Evolutionary conservation across 129 eudicot genomes (phyloP).

Genomic region (Kitagawia praeruptora): DNA sequence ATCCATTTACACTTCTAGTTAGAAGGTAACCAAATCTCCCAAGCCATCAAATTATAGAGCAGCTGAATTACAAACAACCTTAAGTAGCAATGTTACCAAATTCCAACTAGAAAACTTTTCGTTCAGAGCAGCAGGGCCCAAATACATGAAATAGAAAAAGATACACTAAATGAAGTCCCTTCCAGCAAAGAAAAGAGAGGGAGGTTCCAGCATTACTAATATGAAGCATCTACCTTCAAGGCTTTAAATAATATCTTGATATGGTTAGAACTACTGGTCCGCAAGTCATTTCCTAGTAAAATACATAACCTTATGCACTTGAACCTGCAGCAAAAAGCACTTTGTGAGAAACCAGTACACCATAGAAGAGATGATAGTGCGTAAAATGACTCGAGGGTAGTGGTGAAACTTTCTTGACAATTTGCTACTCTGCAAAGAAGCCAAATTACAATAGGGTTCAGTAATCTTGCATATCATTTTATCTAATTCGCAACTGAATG

Average conservation of each 20-base stretch:
- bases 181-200: not conserved
- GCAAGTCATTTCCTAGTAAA: slow-evolving; percentile 20
- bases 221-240: not conserved
- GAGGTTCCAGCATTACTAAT: not conserved
- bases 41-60: not conserved
- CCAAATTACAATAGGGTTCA: not conserved
- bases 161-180: not conserved
- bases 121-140: not conserved
- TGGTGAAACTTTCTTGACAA: not conserved
- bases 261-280: slow-evolving; percentile 25
- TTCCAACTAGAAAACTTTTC: not conserved
- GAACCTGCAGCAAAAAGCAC: slow-evolving; percentile 21
- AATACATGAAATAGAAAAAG: not conserved
- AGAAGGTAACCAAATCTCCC: not conserved
- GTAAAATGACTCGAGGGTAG: not conserved
- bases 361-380: not conserved
- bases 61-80: not conserved
- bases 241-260: not conserved
- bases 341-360: not conserved
- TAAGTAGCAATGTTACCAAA: not conserved
- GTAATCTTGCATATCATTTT: no score
- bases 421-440: not conserved
- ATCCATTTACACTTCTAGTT: not conserved
- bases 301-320: slow-evolving; percentile 22
- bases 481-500: no score